Evolutionary conservation across 257 asterid genomes (phyloP), one percentile per base, ranked within the genome.

Genomic region (Linaria vulgaris): DNA sequence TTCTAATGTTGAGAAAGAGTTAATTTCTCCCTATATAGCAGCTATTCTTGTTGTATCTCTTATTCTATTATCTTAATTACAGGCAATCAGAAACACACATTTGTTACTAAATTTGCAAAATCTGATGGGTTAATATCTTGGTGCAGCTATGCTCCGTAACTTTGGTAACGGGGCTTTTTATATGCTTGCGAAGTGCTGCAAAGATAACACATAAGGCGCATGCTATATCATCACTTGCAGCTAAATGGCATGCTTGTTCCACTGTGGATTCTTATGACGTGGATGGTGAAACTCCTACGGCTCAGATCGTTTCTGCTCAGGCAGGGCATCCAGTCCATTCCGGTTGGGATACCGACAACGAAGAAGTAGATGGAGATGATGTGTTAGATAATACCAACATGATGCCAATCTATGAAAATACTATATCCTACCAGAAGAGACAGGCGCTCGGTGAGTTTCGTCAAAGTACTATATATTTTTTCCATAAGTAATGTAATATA

Each of bases 161-260:
- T 0, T 64, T 91, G 64, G 94, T 91, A 17, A 78, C 96, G 0
- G 97, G 98, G 77, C 86, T 91, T 17, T 76, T 85, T 53, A 86
- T 91, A 51, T 89, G 95, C 83, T 72, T 91, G 71, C 77, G 91
- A 6, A 91, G 98, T 20, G 98, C 98, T 6, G 90, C 98, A 15
- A 91, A 82, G 78, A 91, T 91, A 66, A 91, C 98, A 8, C 98
- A 91, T 61, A 88, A 80, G 68, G 98, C 96, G 0, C 96, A 81
- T 34, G 61, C 96, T 0, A 73, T 91, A 6, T 80, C 97, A 3
- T 79, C 89, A 5, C 84, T 88, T 49, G 97, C 97, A 3, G 87
- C 98, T 9, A 88, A 91, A 61, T 91, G 98, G 98, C 96, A 91
- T 38, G 96, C 82, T 1, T 88, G 90, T 69, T 89, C 98, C 13